Conservation (phyloP, 2,329 filamentous ascomycete genomes). For the Sphaceloma murrayae region DNA sequence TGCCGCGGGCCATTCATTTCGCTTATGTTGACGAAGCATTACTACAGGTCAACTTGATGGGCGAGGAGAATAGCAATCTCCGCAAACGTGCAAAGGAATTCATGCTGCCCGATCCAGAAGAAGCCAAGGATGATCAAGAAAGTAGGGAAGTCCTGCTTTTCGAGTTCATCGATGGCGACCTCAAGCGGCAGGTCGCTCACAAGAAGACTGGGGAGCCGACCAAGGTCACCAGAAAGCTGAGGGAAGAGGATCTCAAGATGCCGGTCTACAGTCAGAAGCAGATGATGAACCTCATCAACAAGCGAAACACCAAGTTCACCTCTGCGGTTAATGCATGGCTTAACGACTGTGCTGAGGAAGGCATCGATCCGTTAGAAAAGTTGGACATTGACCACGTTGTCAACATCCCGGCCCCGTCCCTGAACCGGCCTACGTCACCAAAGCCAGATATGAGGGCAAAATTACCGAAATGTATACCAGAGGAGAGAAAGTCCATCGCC, state of each 20-base stretch:
- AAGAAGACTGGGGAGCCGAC: conserved; percentile 64
- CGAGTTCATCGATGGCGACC: conserved; percentile 83
- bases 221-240: conserved; percentile 56
- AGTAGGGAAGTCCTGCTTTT: conserved; percentile 68
- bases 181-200: conserved; percentile 68
- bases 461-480: conserved; percentile 64
- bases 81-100: conserved; percentile 45
- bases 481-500: conserved; percentile 66
- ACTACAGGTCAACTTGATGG: conserved; percentile 69
- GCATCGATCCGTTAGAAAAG: conserved; percentile 56
- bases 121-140: conserved; percentile 31
- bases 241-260: conserved; percentile 76
- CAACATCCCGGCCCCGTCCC: conserved; percentile 54
- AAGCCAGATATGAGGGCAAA: conserved; percentile 33
- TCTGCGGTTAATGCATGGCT: conserved; percentile 70
- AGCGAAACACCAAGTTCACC: conserved; percentile 73
- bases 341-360: conserved; percentile 57
- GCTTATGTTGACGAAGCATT: conserved; percentile 76
- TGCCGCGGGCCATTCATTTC: conserved; percentile 72
- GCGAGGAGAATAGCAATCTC: conserved; percentile 57
- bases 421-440: conserved; percentile 35
- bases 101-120: conserved; percentile 32
- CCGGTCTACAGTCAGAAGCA: conserved; percentile 89
- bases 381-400: conserved; percentile 51
- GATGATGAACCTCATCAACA: conserved; percentile 80